Evolutionary conservation across 2,329 filamentous ascomycete species (phyloP).

Genomic region (Saccharata proteae): DNA sequence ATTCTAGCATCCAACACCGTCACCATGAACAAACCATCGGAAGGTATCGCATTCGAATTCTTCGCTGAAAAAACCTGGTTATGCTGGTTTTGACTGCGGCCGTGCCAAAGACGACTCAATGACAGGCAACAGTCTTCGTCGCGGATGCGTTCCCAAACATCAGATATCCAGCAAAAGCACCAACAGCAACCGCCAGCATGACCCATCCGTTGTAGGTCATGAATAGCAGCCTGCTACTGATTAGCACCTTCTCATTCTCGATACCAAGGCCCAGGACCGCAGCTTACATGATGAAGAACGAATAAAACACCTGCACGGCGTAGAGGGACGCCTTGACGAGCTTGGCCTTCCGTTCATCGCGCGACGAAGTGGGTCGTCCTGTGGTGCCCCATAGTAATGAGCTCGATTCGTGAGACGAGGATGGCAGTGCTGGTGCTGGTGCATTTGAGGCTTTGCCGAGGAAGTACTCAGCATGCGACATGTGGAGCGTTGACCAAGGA

Average conservation of each 20-base stretch:
- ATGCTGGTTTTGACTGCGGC: too few relatives aligned
- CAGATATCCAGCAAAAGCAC: constrained; percentile 80
- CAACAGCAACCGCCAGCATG: constrained; percentile 82
- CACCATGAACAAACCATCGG: too few relatives aligned
- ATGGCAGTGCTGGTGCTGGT: constrained; percentile 7
- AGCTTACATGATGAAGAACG: constrained; percentile 95
- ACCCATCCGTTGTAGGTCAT: constrained; percentile 99
- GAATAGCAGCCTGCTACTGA: constrained; percentile 82
- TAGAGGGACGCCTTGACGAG: constrained; percentile 74
- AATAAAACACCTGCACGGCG: constrained; percentile 92
- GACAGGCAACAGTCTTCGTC: constrained; percentile 82
- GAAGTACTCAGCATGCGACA: too few relatives aligned
- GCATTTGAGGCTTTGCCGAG: too few relatives aligned
- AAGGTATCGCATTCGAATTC: too few relatives aligned
- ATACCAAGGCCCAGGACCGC: not conserved
- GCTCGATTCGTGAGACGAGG: constrained; percentile 46
- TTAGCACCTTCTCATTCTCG: too few relatives aligned
- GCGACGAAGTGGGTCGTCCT: constrained; percentile 35
- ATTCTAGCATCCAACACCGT: too few relatives aligned
- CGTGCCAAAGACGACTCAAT: too few relatives aligned
- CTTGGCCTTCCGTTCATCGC: constrained; percentile 54
- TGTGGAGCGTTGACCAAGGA: too few relatives aligned
- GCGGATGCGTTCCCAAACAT: constrained; percentile 63
- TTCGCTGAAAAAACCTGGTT: too few relatives aligned
- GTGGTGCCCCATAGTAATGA: constrained; percentile 50